These are phyloP conservation scores for Bruguiera sexangula DNA, from an alignment of 345 rosid genomes.

Conservation along the genomic window DNA sequence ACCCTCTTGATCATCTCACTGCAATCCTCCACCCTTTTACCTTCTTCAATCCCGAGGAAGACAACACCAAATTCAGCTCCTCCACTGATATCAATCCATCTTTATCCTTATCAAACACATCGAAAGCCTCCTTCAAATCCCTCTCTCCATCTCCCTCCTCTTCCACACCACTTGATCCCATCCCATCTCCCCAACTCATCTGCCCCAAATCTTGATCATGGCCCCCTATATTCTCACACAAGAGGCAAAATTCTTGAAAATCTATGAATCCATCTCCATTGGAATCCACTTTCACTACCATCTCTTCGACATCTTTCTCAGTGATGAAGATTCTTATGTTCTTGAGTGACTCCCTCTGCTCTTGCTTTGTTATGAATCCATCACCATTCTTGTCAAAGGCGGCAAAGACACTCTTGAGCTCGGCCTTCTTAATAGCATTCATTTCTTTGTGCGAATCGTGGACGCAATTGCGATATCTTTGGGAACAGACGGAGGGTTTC, in stretches of 20 bases:
- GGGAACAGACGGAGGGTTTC: background rate
- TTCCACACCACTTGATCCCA: background rate
- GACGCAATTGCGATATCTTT: background rate
- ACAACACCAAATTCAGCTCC: slow-evolving; percentile 15
- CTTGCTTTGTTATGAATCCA: slow-evolving; percentile 30
- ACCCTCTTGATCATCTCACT: slow-evolving; percentile 21
- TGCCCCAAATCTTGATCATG: too few relatives aligned
- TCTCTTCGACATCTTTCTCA: slow-evolving; percentile 30
- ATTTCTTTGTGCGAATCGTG: background rate
- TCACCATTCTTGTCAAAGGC: slow-evolving; percentile 32
- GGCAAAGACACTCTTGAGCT: slow-evolving; percentile 25
- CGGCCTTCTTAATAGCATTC: slow-evolving; percentile 6
- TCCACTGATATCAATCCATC: slow-evolving; percentile 32
- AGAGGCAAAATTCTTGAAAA: slow-evolving; percentile 24
- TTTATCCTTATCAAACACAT: slow-evolving; percentile 28
- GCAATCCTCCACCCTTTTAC: slow-evolving; percentile 17
- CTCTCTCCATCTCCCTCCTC: slow-evolving; percentile 1
- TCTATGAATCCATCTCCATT: slow-evolving; percentile 33
- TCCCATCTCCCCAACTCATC: background rate
- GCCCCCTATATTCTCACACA: slow-evolving; percentile 9
- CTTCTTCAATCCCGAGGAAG: slow-evolving; percentile 24
- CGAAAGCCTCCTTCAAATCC: slow-evolving; percentile 30
- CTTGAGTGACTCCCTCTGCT: slow-evolving; percentile 26
- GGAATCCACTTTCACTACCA: slow-evolving; percentile 26
- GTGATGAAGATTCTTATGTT: slow-evolving; percentile 25